Base-by-base conservation (phyloP, 257 asterid genomes). In the Voacanga thouarsii region DNA sequence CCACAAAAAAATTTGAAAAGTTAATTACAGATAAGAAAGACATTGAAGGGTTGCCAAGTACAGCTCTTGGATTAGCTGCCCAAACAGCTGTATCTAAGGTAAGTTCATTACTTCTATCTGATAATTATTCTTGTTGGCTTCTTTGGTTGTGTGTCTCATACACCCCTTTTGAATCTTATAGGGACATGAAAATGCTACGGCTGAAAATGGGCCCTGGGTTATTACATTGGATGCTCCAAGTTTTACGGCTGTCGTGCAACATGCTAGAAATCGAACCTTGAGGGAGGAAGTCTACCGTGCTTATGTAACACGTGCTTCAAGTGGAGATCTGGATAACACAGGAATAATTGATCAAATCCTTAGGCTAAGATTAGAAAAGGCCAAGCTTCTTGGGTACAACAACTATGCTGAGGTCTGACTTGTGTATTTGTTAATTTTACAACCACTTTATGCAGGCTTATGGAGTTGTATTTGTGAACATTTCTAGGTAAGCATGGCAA, bases 241-340 rank as follows among this genome's bases (percentile, higher is more conserved):
- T 81, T 92, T 66, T 84, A 86, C 82, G 89, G 86, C 99, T 77
- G 96, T 93, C 45, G 80, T 92, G 95, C 98, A 93, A 84, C 98
- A 96, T 80, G 95, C 98, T 59, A 89, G 87, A 82, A 93, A 90
- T 63, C 91, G 97, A 82, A 75, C 89, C 50, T 84, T 96, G 85
- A 94, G 99, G 23, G 98, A 96, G 92, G 99, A 96, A 87, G 96
- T 96, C 70, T 96, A 96, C 86, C 92, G 89, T 82, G 97, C 97
- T 80, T 90, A 88, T 87, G 56, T 90, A 76, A 89, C 85, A 81
- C 98, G 98, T 80, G 98, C 99, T 83, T 93, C 97, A 79, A 87
- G 90, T 83, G 99, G 97, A 80, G 96, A 90, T 82, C 84, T 90
- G 72, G 97, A 96, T 89, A 96, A 96, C 86, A 89, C 97, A 0